Evolutionary conservation across 2,329 filamentous ascomycete genomes (phyloP), one percentile per base, ranked within the genome.

Genomic region (Colletotrichum horii): DNA sequence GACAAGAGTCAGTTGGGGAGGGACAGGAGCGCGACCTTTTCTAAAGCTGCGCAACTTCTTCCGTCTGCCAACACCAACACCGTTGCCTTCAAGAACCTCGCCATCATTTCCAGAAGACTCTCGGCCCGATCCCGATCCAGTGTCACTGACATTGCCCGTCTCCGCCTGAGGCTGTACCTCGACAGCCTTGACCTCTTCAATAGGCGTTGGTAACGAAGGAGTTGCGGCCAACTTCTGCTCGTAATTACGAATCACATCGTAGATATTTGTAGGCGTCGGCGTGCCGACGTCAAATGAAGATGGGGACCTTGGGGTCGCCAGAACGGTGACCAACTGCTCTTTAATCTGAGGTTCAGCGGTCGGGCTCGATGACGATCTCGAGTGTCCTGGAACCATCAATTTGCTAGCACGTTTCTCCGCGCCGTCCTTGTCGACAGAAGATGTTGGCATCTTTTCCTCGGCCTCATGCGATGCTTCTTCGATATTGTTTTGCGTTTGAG

Each of bases 51-150:
- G 77, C 32, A 78, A 66, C 22, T 83, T 82, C n/a, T 81, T 79
- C 28, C 81, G 80, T 71, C 83, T 84, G 69, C 80, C 79, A n/a
- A 79, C 77, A n/a, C 76, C 72, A 16, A 79, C 79, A n/a, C 78
- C 78, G 71, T 60, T 81, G 16, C 83, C 83, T 66, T 83, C 83
- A 38, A 84, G 82, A 3, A 84, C 73, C 61, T 83, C 74, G 38
- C 68, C 69, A 66, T 75, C 61, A 14, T 71, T 77, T 22, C 48
- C 74, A n/a, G 71, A 75, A 26, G 71, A 75, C 7, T 62, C 71
- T 14, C 19, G 43, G 22, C 60, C n/a, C 14, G 64, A 60, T 14
- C 48, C 61, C 48, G 71, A 55, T 11, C 38, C 56, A 56, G 22
- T 52, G n/a, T 67, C 71, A 36, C 26, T 56, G 24, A 19, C 8